Conservation (phyloP, 495 filamentous ascomycete species). For the Aspergillus sparsus region DNA sequence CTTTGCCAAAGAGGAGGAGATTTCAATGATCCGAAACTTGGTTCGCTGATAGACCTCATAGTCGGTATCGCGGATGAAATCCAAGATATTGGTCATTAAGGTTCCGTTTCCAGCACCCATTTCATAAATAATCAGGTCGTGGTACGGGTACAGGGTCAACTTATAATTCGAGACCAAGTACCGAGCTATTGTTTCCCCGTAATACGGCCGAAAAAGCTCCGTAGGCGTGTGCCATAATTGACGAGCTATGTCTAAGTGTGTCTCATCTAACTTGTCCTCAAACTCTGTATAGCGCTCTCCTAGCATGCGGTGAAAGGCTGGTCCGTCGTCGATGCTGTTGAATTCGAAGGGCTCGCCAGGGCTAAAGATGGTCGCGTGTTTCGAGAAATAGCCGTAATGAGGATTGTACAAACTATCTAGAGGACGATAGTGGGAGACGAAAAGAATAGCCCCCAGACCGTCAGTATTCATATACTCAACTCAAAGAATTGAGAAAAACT, state of each 20-base stretch:
- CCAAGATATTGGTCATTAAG: conserved; percentile 95
- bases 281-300: conserved; percentile 82
- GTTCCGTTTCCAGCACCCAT: conserved; percentile 98
- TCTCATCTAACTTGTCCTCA: conserved; percentile 80
- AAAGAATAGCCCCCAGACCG: background rate
- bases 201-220: conserved; percentile 94
- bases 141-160: conserved; percentile 87
- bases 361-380: conserved; percentile 94
- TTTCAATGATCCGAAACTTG: conserved; percentile 93
- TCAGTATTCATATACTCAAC: background rate
- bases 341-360: conserved; percentile 94
- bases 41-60: conserved; percentile 93
- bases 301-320: conserved; percentile 74
- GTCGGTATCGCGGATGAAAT: conserved; percentile 89
- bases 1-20: conserved; percentile 74
- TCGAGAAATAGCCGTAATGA: conserved; percentile 96
- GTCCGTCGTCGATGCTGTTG: conserved; percentile 73
- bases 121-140: conserved; percentile 98
- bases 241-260: conserved; percentile 67
- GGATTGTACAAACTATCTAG: conserved; percentile 96
- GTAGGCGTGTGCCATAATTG: conserved; percentile 99
- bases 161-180: conserved; percentile 96
- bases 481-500: conserved; percentile 11
- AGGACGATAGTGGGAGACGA: conserved; percentile 17
- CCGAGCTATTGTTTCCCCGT: conserved; percentile 92